Evolutionary conservation across 1,284 basidiomycete genomes (phyloP).

Genomic region (Ceratobasidium theobromae): DNA sequence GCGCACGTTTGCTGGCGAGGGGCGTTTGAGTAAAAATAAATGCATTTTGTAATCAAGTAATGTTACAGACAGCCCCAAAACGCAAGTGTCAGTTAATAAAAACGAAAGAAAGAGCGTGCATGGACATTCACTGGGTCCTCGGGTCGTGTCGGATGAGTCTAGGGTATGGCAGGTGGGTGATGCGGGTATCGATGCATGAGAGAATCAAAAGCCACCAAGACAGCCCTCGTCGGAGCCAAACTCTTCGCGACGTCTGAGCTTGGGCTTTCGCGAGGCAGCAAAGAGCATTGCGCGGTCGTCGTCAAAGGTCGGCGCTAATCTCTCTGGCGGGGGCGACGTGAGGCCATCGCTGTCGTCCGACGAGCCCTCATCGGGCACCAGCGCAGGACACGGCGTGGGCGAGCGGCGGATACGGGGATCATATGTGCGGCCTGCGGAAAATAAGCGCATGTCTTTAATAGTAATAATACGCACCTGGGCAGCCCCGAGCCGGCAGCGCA

Average conservation of each 20-base stretch:
- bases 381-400: conserved; percentile 16
- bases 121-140: too few species aligned
- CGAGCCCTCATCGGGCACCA: conserved; percentile 22
- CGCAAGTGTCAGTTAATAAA: too few species aligned
- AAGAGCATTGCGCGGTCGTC: conserved; percentile 12
- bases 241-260: not conserved
- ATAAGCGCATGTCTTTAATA: not conserved
- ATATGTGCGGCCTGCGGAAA: conserved; percentile 10
- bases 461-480: conserved; percentile 42
- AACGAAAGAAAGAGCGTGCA: too few species aligned
- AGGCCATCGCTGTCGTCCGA: conserved; percentile 28
- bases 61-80: too few species aligned
- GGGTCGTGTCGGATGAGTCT: not conserved
- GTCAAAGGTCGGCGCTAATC: not conserved
- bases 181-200: conserved; percentile 1
- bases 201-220: conserved; percentile 22
- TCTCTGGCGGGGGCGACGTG: not conserved
- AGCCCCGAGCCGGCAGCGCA: conserved; percentile 67
- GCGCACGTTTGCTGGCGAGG: too few species aligned
- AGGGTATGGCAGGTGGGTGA: not conserved
- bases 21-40: too few species aligned
- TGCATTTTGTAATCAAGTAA: too few species aligned
- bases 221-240: conserved; percentile 25
- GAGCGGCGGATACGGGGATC: conserved; percentile 21
- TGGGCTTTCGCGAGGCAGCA: conserved; percentile 1